A percentile compares a stretch with the other conserved stretches of the same genome.
These are phyloP conservation scores for Aristolochia californica DNA, from an alignment of 164 flowering plant species.

Conservation along the genomic window DNA sequence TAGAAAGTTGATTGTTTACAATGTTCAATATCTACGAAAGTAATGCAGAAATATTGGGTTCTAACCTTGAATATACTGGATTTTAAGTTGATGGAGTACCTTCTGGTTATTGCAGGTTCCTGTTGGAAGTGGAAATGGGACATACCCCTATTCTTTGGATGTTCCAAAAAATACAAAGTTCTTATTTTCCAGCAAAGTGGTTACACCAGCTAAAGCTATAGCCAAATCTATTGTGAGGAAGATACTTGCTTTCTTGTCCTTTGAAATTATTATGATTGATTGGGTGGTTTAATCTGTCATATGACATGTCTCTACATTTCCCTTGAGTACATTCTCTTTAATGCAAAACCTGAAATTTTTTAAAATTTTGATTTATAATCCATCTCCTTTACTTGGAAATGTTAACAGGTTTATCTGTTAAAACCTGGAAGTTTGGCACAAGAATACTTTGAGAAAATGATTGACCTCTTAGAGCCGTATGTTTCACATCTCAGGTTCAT, in stretches of 20 bases:
- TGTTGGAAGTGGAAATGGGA: constrained; percentile 83
- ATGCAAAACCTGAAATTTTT: background rate
- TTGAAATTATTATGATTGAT: background rate
- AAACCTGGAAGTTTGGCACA: constrained; percentile 75
- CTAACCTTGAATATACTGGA: no score
- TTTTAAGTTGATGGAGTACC: no score
- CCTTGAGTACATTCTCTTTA: constrained; percentile 1
- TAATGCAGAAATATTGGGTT: no score
- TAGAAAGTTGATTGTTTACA: no score
- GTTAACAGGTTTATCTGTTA: constrained; percentile 69
- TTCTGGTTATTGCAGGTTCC: constrained; percentile 52
- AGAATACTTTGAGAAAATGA: constrained; percentile 76
- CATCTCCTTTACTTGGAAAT: constrained; percentile 6
- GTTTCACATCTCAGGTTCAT: constrained; percentile 15
- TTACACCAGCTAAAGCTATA: constrained; percentile 72
- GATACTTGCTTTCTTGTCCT: background rate
- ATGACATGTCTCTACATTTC: background rate
- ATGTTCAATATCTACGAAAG: no score
- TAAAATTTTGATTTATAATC: background rate
- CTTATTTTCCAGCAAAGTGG: constrained; percentile 69
- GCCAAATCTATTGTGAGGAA: constrained; percentile 85
- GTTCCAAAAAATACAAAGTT: constrained; percentile 93
- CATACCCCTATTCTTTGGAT: constrained; percentile 76
- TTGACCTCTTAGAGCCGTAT: constrained; percentile 93
- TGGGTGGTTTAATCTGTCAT: background rate